Evolutionary conservation across 2,329 filamentous ascomycete genomes (phyloP), one percentile per base, ranked within the genome.

Genomic region (Pseudogymnoascus sp.): DNA sequence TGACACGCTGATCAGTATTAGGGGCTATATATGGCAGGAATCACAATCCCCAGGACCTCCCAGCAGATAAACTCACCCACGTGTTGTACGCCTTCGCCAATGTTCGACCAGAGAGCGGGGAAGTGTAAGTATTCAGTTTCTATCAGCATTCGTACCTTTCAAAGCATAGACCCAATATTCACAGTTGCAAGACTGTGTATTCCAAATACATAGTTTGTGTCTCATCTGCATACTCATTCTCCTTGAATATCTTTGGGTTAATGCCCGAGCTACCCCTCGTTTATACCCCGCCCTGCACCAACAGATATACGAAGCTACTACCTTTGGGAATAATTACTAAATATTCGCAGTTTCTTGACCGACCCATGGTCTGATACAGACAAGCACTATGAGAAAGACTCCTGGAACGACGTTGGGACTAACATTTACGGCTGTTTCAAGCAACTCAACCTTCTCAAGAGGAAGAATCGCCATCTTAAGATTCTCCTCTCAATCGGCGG

Each of bases 81-180:
- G 77, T 97, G 4, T 84, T 97, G 14, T 97, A 97, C 68, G 80
- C 93, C 14, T 97, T 97, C 76, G 93, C 91, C 71, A 96, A 97
- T 73, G 84, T 96, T 63, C 83, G 85, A 3, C 81, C 87, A 2
- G 90, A 93, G 2, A 85, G 83, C 33, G 93, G 93, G 59, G 90
- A 96, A 75, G 91, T 96, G 75, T 89, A 75, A 68, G 71, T 68
- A 37, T 23, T 16, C 35, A 16, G 7, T 16, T 59, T 25, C 28
- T 11, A 16, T 61, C 18, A 37, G 8, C 2, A 60, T 12, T n/a
- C n/a, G 9, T n/a, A 33, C 5, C 25, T 14, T 35, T 35, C 28
- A 33, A 12, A 21, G 28, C 28, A 12, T 55, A 18, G 21, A 5
- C 11, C 16, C 28, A 33, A 33, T 7, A 1, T 16, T 14, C 18